Percentiles rank a stretch among this genome's conserved stretches.
Conservation (phyloP, 2,329 filamentous ascomycete species). For the Juglanconis sp. region DNA sequence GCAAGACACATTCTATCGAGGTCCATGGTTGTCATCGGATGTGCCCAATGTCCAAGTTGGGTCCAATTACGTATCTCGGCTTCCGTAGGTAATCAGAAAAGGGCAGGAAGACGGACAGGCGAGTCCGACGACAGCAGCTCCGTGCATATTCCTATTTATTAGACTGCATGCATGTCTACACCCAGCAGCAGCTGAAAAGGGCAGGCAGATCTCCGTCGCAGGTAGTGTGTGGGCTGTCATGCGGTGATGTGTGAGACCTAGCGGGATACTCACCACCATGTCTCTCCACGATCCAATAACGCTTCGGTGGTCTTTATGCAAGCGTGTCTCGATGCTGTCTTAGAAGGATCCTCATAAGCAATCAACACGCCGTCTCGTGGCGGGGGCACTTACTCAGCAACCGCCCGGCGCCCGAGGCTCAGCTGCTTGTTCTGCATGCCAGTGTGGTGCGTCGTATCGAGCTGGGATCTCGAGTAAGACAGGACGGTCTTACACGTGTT, state of each 20-base stretch:
- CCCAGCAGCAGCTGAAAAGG: neutral
- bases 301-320: no score
- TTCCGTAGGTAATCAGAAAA: neutral
- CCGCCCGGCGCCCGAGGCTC: no score
- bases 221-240: neutral
- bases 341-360: no score
- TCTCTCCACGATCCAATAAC: neutral
- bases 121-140: neutral
- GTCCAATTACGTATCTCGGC: neutral
- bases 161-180: neutral
- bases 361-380: no score
- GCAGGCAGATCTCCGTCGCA: neutral
- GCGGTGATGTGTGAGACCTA: neutral
- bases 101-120: neutral
- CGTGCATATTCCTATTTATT: neutral
- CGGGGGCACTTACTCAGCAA: no score
- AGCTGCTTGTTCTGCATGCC: no score
- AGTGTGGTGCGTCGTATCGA: no score
- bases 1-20: neutral
- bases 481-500: no score
- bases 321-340: no score
- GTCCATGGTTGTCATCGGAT: neutral
- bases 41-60: neutral
- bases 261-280: neutral
- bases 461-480: no score